Conservation (phyloP, 305 asterid genomes). For the Striga hermonthica region DNA sequence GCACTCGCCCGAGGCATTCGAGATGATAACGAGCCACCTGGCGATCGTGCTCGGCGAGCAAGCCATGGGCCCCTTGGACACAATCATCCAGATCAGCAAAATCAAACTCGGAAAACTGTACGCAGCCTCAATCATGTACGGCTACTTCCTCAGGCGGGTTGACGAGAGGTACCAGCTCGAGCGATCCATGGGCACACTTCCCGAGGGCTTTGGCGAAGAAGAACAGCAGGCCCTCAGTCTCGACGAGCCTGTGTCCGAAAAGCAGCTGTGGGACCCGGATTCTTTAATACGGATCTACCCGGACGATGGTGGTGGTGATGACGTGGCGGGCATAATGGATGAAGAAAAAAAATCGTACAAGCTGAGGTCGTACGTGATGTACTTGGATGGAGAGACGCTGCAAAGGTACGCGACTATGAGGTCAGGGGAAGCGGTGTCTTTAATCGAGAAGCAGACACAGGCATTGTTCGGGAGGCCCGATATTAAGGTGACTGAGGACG, state of each 20-base stretch:
- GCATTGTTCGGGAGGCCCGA: constrained; percentile 91
- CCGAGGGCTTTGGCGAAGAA: constrained; percentile 59
- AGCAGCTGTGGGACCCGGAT: constrained; percentile 76
- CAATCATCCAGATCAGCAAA: constrained; percentile 72
- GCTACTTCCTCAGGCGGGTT: constrained; percentile 85
- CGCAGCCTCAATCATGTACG: constrained; percentile 95
- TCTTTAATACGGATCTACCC: constrained; percentile 70
- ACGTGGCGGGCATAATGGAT: constrained; percentile 47
- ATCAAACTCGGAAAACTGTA: constrained; percentile 90
- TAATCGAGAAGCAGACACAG: constrained; percentile 94
- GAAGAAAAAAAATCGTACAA: constrained; percentile 53
- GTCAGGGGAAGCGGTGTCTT: constrained; percentile 77
- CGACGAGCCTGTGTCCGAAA: constrained; percentile 50
- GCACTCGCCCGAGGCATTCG: constrained; percentile 92
- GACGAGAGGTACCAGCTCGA: constrained; percentile 90
- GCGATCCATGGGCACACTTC: constrained; percentile 79
- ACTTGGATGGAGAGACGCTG: constrained; percentile 90
- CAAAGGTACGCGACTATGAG: constrained; percentile 86
- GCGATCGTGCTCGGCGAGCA: constrained; percentile 87
- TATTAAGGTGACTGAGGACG: constrained; percentile 61
- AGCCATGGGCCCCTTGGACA: constrained; percentile 60
- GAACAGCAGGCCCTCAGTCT: constrained; percentile 25
- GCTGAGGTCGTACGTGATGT: constrained; percentile 83
- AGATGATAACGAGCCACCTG: constrained; percentile 84
- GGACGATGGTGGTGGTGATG: constrained; percentile 57